Conservation (phyloP, 768 basidiomycete genomes). For the Mycena olivaceomarginata region DNA sequence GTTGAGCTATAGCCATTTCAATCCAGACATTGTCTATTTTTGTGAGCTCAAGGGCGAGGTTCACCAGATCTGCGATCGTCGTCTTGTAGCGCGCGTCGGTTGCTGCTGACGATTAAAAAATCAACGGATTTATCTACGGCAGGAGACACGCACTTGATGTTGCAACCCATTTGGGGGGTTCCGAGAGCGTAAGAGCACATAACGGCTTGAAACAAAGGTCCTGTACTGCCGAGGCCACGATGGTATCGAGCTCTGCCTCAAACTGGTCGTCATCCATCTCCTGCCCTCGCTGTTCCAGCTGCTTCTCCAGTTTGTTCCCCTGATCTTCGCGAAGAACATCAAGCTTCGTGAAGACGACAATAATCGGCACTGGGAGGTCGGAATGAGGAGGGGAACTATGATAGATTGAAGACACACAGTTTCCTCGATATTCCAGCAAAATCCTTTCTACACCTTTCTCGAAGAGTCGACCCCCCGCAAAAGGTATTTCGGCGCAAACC, state of each 20-base stretch:
- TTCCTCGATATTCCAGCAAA: constrained; percentile 5
- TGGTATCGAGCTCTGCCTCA: not conserved
- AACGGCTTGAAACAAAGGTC: constrained; percentile 18
- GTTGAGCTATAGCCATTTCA: constrained; percentile 26
- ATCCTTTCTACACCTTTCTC: constrained; percentile 21
- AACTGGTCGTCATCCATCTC: constrained; percentile 9
- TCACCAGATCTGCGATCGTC: constrained; percentile 18
- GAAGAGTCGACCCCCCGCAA: constrained; percentile 19
- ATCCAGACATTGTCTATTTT: constrained; percentile 22
- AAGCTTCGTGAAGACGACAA: constrained; percentile 25
- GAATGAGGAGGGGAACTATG: constrained; percentile 11
- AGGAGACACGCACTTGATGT: constrained; percentile 13
- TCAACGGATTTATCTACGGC: not conserved
- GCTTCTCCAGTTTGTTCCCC: constrained; percentile 9
- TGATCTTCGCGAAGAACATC: constrained; percentile 12
- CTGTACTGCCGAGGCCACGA: not conserved
- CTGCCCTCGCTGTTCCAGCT: not conserved
- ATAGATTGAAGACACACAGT: not conserved
- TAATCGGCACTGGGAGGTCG: not conserved
- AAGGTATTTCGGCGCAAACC: constrained; percentile 31
- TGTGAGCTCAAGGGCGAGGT: constrained; percentile 15
- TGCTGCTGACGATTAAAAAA: not conserved
- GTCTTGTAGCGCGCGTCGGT: not conserved
- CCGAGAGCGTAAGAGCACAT: constrained; percentile 1
- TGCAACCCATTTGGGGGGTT: constrained; percentile 18